These are phyloP conservation scores for Trametes versicolor DNA, from an alignment of 1,284 basidiomycete genomes.

Conservation along the genomic window DNA sequence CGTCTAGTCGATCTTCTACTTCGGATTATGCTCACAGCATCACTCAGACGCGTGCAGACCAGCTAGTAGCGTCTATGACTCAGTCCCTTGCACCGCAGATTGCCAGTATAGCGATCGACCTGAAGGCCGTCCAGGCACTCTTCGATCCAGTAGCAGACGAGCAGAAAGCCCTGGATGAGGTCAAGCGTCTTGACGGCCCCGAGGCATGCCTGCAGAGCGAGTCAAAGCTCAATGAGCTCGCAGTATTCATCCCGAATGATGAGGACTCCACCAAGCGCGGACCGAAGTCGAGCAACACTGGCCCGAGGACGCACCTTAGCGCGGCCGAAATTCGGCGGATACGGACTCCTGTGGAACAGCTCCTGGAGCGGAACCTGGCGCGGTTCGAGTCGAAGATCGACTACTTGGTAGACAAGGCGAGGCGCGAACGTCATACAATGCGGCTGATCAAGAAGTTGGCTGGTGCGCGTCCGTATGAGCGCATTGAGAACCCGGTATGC, in stretches of 20 bases:
- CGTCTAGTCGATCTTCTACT: not conserved
- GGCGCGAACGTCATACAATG: constrained; percentile 1
- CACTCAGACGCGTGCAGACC: constrained; percentile 3
- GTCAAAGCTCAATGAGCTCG: constrained; percentile 9
- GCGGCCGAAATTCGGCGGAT: constrained; percentile 14
- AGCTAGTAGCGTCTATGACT: not conserved
- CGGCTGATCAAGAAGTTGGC: constrained; percentile 5
- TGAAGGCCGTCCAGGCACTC: constrained; percentile 4
- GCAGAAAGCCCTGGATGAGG: not conserved
- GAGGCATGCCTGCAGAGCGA: constrained; percentile 8
- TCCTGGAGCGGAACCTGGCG: constrained; percentile 9
- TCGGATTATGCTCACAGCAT: not conserved
- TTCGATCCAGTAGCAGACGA: constrained; percentile 2
- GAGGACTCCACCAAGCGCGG: constrained; percentile 1
- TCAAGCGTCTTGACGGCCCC: constrained; percentile 4
- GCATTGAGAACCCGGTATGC: constrained; percentile 18
- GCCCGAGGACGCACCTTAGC: not conserved
- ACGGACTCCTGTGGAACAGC: constrained; percentile 10
- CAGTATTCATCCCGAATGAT: not conserved
- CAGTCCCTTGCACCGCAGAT: not conserved
- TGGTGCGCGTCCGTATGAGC: constrained; percentile 12
- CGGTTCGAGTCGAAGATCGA: constrained; percentile 13
- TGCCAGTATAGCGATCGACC: constrained; percentile 3
- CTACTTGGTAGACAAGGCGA: constrained; percentile 7
- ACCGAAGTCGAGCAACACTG: not conserved